phyloP scores from a whole-genome alignment of 345 rosid species.

The Schrenkiella parvula region DNA sequence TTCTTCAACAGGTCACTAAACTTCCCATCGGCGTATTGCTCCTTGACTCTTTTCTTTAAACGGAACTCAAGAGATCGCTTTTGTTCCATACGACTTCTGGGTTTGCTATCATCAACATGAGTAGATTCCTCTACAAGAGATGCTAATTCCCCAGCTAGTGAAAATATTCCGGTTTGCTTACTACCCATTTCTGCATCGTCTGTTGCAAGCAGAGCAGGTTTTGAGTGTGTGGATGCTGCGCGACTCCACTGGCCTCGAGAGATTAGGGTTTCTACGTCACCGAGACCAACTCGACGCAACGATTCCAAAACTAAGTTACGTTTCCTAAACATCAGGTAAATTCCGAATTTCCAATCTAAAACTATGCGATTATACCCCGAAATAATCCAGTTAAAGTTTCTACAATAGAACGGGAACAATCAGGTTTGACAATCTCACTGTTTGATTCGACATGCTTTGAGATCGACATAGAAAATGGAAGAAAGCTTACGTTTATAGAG shows the following conservation, averaged over 20 bases:
- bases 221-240: neutral
- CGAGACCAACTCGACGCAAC: conserved; percentile 8
- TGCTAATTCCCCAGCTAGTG: conserved; percentile 66
- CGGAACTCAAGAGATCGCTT: conserved; percentile 66
- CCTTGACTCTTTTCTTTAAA: conserved; percentile 76
- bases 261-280: conserved; percentile 8
- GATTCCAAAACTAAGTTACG: conserved; percentile 13
- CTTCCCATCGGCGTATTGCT: conserved; percentile 60
- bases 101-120: conserved; percentile 37
- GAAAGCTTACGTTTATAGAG: conserved; percentile 17
- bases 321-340: conserved; percentile 22
- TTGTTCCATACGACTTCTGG: conserved; percentile 60
- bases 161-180: conserved; percentile 30
- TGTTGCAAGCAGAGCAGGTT: conserved; percentile 13
- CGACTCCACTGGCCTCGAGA: conserved; percentile 1
- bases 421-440: neutral
- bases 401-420: neutral
- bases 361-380: conserved; percentile 2
- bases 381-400: neutral
- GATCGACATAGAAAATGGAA: conserved; percentile 15
- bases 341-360: neutral
- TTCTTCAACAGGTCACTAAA: conserved; percentile 48
- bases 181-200: conserved; percentile 14
- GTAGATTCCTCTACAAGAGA: conserved; percentile 59
- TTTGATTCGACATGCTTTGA: neutral